These are phyloP conservation scores for Waltiozyma solani DNA, from an alignment of 1,139 yeast genomes.

Conservation along the genomic window DNA sequence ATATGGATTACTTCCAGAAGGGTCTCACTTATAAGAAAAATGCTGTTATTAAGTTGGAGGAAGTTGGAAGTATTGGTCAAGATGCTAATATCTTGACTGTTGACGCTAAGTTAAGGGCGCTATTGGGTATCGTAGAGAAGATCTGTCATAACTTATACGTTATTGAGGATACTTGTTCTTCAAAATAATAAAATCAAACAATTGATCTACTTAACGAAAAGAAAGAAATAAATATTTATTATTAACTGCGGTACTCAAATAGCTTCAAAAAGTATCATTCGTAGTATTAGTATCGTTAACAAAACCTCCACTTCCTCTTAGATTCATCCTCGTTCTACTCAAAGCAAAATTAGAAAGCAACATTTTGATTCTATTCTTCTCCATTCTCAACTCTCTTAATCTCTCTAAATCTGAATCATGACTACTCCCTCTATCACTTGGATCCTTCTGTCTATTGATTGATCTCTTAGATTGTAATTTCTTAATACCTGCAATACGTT, in stretches of 20 bases:
- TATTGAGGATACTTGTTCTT: too few species aligned
- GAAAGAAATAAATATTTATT: too few species aligned
- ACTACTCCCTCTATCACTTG: slow-evolving; percentile 7
- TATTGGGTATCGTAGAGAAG: slow-evolving; percentile 25
- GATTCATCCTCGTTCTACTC: not conserved
- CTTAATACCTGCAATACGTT: slow-evolving; percentile 20
- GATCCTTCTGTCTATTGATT: slow-evolving; percentile 5
- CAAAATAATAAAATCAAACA: slow-evolving; percentile 8
- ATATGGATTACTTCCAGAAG: slow-evolving; percentile 24
- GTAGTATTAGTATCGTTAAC: too few species aligned
- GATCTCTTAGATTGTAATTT: slow-evolving; percentile 3
- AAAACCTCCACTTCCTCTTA: not conserved
- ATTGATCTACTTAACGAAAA: slow-evolving; percentile 4
- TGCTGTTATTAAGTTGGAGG: slow-evolving; percentile 29
- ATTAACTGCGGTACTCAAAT: too few species aligned
- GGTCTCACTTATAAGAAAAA: slow-evolving; percentile 28
- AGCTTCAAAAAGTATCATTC: too few species aligned
- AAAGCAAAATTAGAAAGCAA: slow-evolving; percentile 23
- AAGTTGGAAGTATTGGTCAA: slow-evolving; percentile 29
- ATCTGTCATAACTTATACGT: slow-evolving; percentile 23
- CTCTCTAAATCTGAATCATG: slow-evolving; percentile 26
- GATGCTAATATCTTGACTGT: slow-evolving; percentile 36
- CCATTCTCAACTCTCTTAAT: slow-evolving; percentile 24
- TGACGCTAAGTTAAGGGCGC: slow-evolving; percentile 28
- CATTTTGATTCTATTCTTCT: slow-evolving; percentile 27